A percentile compares a stretch with the other conserved stretches of the same genome.
Evolutionary conservation across 2,329 filamentous ascomycete species (phyloP).

Genomic region (Neocatenulostroma microsporum): DNA sequence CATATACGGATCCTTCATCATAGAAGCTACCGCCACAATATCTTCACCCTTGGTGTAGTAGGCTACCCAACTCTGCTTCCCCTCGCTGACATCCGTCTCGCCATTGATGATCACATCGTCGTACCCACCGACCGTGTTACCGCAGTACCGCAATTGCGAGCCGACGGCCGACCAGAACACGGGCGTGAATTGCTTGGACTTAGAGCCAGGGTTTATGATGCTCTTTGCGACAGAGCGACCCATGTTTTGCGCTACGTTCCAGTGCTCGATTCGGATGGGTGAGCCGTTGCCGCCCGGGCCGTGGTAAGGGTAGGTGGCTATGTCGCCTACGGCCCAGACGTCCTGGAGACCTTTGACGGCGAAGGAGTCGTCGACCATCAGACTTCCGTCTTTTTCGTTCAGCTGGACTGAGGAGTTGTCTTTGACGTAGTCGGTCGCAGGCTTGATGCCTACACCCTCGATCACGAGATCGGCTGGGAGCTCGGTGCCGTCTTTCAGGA

Average conservation of each 20-base stretch:
- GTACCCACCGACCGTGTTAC: constrained; percentile 73
- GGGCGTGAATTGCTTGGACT: constrained; percentile 70
- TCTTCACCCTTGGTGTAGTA: constrained; percentile 83
- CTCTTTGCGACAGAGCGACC: constrained; percentile 71
- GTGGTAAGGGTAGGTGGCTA: constrained; percentile 88
- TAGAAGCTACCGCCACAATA: constrained; percentile 82
- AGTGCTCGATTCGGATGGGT: constrained; percentile 84
- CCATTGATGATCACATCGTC: constrained; percentile 80
- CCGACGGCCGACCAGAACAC: constrained; percentile 96
- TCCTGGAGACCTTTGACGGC: constrained; percentile 66
- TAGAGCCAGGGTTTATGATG: constrained; percentile 57
- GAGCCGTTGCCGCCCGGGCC: constrained; percentile 74
- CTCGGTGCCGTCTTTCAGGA: constrained; percentile 75
- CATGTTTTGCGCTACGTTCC: constrained; percentile 94
- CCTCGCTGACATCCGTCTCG: constrained; percentile 51
- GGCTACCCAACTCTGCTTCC: constrained; percentile 70
- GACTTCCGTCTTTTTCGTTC: constrained; percentile 73
- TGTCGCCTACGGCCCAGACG: constrained; percentile 90
- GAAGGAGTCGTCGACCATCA: constrained; percentile 74
- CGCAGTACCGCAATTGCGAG: constrained; percentile 84
- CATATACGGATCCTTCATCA: constrained; percentile 86
- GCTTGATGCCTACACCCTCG: constrained; percentile 79
- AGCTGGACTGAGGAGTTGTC: constrained; percentile 63
- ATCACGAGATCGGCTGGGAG: constrained; percentile 86
- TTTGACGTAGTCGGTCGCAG: constrained; percentile 74